Base-by-base conservation (phyloP, 2,329 filamentous ascomycete species). In the Diplodia seriata region DNA sequence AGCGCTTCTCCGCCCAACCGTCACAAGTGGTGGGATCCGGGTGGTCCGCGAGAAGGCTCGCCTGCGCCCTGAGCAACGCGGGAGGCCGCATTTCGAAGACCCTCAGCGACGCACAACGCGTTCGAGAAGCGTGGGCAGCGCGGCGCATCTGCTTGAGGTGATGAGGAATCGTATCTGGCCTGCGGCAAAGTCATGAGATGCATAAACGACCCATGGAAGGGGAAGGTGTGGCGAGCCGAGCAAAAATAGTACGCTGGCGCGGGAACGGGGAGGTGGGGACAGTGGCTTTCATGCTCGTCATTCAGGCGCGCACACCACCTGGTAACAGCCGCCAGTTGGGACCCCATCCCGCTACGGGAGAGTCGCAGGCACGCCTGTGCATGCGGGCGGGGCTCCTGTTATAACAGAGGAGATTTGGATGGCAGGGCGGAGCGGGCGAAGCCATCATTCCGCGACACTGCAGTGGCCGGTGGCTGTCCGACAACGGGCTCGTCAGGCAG, bases 361-460 rank as follows among this genome's bases (percentile, higher is more conserved):
- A 47, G 57, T 31, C 57, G 40, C 57, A 62, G 43, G 47, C 2
- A 36, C 23, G 40, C 40, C 57, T 49, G 57, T 62, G 57, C 57
- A 59, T 38, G 38, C 38, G 56, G 57, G 40, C 38, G 57, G 14
- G 8, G 26, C 57, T 62, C 57, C 57, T 62, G 57, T 62, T 49
- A 62, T 62, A 62, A 62, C 56, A 40, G 57, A 62, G 57, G 57
- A 62, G 40, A 62, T 62, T 62, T 33, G 57, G 57, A 20, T 62
- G 57, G 38, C 38, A 62, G 57, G 57, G 57, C 57, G 57, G 40
- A 62, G 40, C 33, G 26, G 57, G 57, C 26, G n/a, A 29, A 49
- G 57, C 57, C 57, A 62, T 62, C 57, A 49, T 40, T 62, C 57
- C 57, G 57, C 26, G 40, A 62, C 57, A 50, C 56, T 7, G 38